Evolutionary conservation across 345 rosid species (phyloP).

Genomic region (Citrus sinensis): DVS_A1.0 CM039167.1:14273001-14273500

Average conservation of each 20-base stretch:
- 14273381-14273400: constrained; percentile 4
- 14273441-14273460: neutral
- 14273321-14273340: constrained; percentile 67
- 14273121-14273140: neutral
- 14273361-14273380: constrained; percentile 94
- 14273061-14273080: too few relatives aligned
- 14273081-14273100: accelerated
- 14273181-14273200: constrained; percentile 87
- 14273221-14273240: neutral
- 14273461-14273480: too few relatives aligned
- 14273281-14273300: constrained; percentile 42
- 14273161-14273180: constrained; percentile 64
- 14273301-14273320: constrained; percentile 54
- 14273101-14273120: neutral
- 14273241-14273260: neutral
- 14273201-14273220: constrained; percentile 10
- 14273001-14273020: neutral
- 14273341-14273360: constrained; percentile 87
- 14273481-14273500: neutral
- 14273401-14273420: neutral
- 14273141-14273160: constrained; percentile 43
- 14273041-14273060: neutral
- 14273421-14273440: neutral
- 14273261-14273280: neutral
- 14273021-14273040: neutral